Evolutionary conservation across 345 rosid genomes (phyloP).

Genomic region (Melastoma malabathricum): DNA sequence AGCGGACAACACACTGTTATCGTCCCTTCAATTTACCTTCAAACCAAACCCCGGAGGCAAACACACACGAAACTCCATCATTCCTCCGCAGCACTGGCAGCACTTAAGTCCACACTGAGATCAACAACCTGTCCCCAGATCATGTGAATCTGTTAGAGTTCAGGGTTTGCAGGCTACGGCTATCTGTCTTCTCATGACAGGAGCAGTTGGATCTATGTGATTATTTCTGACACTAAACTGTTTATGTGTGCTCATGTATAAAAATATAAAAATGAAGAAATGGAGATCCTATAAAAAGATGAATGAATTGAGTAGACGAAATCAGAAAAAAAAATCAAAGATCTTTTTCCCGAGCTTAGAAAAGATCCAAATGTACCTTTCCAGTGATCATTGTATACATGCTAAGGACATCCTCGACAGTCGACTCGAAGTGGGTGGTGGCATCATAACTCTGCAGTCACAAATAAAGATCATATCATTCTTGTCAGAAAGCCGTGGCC

Average conservation of each 20-base stretch:
- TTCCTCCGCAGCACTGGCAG: constrained; percentile 90
- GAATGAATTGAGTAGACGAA: neutral
- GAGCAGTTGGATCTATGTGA: too few species aligned
- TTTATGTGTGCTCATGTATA: too few species aligned
- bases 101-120: constrained; percentile 81
- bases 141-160: neutral
- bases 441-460: constrained; percentile 83
- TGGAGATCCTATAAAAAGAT: too few species aligned
- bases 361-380: constrained; percentile 38
- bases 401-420: constrained; percentile 73
- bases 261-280: too few species aligned
- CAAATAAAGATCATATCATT: constrained; percentile 8
- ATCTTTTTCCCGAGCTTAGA: neutral
- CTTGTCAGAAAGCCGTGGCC: neutral
- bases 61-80: constrained; percentile 15
- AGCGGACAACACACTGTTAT: too few species aligned
- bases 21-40: neutral
- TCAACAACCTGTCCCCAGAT: constrained; percentile 46
- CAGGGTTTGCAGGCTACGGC: neutral
- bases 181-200: neutral
- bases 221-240: too few species aligned
- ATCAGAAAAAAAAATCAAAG: neutral
- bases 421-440: constrained; percentile 91
- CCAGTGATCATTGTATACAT: constrained; percentile 90
- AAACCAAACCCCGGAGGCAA: neutral